Evolutionary conservation across 208 protist species (phyloP).

Genomic region (Wallacemonas rigidus): DNA sequence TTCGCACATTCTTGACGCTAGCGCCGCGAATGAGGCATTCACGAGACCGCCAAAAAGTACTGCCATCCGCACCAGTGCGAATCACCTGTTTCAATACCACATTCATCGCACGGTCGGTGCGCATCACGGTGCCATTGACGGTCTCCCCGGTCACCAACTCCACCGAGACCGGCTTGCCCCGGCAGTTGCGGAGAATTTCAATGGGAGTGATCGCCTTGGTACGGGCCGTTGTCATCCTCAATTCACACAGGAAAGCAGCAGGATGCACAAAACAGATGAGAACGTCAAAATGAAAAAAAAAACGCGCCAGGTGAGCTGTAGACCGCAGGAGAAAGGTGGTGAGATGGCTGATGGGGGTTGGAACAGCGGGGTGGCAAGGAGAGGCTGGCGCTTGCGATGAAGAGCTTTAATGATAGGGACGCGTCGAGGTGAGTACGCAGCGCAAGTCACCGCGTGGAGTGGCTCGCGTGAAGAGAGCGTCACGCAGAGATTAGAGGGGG

Average conservation of each 20-base stretch:
- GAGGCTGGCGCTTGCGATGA: too few species aligned
- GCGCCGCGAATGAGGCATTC: slow-evolving; percentile 77
- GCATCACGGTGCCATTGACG: slow-evolving; percentile 82
- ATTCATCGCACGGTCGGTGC: slow-evolving; percentile 83
- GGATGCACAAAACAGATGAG: neutral
- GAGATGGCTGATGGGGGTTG: too few species aligned
- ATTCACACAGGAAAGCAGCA: neutral
- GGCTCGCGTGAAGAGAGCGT: too few species aligned
- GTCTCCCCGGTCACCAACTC: slow-evolving; percentile 72
- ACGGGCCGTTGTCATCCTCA: slow-evolving; percentile 36
- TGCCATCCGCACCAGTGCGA: slow-evolving; percentile 58
- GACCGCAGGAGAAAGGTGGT: neutral
- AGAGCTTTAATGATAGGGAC: too few species aligned
- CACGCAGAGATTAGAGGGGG: too few species aligned
- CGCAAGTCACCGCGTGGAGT: too few species aligned
- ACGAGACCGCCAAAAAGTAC: slow-evolving; percentile 67
- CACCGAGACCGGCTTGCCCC: slow-evolving; percentile 77
- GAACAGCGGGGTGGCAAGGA: too few species aligned
- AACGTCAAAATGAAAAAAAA: neutral
- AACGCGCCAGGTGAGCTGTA: neutral
- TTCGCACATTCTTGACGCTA: slow-evolving; percentile 75
- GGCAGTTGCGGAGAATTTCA: slow-evolving; percentile 81
- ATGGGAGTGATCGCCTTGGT: slow-evolving; percentile 55
- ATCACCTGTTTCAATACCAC: slow-evolving; percentile 80
- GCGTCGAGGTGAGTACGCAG: too few species aligned